phyloP scores from a whole-genome alignment of 371 early-diverging fungal genomes.

The Mucor lusitanicus region DNA sequence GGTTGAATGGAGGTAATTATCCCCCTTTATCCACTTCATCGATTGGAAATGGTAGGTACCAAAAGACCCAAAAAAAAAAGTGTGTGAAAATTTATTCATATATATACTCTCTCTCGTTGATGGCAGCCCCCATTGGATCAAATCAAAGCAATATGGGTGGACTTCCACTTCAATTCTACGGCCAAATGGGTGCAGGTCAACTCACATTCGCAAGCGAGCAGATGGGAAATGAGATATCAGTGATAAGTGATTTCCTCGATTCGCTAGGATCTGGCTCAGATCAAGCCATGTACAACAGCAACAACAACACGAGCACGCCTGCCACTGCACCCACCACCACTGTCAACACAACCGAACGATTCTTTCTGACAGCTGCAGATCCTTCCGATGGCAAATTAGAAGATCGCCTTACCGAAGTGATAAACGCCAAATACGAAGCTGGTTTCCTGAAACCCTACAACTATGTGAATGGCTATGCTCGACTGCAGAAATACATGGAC shows the following conservation, averaged over 20 bases:
- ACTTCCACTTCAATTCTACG: constrained; percentile 46
- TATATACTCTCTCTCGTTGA: background rate
- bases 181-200: constrained; percentile 59
- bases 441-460: constrained; percentile 93
- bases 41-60: constrained; percentile 15
- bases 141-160: constrained; percentile 36
- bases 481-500: constrained; percentile 89
- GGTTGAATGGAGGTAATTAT: constrained; percentile 20
- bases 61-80: background rate
- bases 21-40: constrained; percentile 7
- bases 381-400: constrained; percentile 80
- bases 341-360: constrained; percentile 78
- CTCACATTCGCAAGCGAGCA: constrained; percentile 77
- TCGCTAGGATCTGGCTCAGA: constrained; percentile 51
- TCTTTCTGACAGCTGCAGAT: constrained; percentile 88
- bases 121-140: constrained; percentile 14
- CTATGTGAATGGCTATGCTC: constrained; percentile 88
- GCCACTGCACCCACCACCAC: constrained; percentile 16
- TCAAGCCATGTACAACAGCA: constrained; percentile 23
- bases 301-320: constrained; percentile 19
- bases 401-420: constrained; percentile 84
- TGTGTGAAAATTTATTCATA: background rate
- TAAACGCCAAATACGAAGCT: constrained; percentile 91
- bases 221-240: constrained; percentile 81
- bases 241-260: constrained; percentile 75